Conservation (phyloP, 345 rosid genomes). For the Brassica napus region Da-Ae NC_063441.1:14878001-14878500, state of each 20-base stretch:
- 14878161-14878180: slow-evolving; percentile 62
- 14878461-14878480: slow-evolving; percentile 47
- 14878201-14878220: slow-evolving; percentile 73
- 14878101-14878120: slow-evolving; percentile 53
- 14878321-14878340: slow-evolving; percentile 50
- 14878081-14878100: slow-evolving; percentile 63
- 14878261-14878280: slow-evolving; percentile 65
- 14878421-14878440: slow-evolving; percentile 60
- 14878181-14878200: slow-evolving; percentile 58
- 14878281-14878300: slow-evolving; percentile 61
- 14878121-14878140: slow-evolving; percentile 72
- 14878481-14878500: slow-evolving; percentile 54
- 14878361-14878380: slow-evolving; percentile 78
- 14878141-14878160: slow-evolving; percentile 60
- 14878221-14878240: slow-evolving; percentile 60
- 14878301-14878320: slow-evolving; percentile 58
- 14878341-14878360: slow-evolving; percentile 59
- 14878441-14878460: slow-evolving; percentile 68
- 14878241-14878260: slow-evolving; percentile 70
- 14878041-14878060: slow-evolving; percentile 41
- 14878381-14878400: slow-evolving; percentile 56
- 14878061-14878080: slow-evolving; percentile 63
- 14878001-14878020: slow-evolving; percentile 60
- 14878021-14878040: slow-evolving; percentile 53
- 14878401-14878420: slow-evolving; percentile 6